Evolutionary conservation across 768 basidiomycete genomes (phyloP).

Genomic region (Amanita muscaria): DNA sequence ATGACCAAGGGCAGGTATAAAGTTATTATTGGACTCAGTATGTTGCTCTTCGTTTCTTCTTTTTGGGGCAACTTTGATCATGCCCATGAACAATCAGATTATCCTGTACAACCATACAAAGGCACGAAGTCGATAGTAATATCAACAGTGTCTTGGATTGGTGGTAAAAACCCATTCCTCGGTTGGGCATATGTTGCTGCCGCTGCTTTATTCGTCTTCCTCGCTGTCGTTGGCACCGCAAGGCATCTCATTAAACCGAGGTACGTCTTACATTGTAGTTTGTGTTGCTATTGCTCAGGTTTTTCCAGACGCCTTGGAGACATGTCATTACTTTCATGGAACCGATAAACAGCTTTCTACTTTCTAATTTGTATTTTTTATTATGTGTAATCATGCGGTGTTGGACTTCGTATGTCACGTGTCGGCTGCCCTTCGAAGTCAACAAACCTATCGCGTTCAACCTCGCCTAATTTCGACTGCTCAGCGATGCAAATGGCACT

Average conservation of each 20-base stretch:
- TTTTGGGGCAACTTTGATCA: no score
- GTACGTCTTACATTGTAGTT: slow-evolving; percentile 27
- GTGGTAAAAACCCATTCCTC: slow-evolving; percentile 96
- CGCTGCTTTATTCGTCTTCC: slow-evolving; percentile 75
- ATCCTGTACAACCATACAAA: slow-evolving; percentile 81
- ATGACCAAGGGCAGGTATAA: slow-evolving; percentile 70
- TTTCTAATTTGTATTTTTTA: neutral
- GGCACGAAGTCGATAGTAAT: slow-evolving; percentile 97
- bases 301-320: slow-evolving; percentile 66
- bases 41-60: slow-evolving; percentile 23
- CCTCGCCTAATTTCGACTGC: slow-evolving; percentile 35
- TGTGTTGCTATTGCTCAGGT: slow-evolving; percentile 6
- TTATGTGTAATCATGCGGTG: neutral
- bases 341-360: slow-evolving; percentile 32
- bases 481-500: slow-evolving; percentile 72
- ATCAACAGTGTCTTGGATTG: slow-evolving; percentile 97
- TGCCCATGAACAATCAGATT: no score
- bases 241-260: slow-evolving; percentile 91
- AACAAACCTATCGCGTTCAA: slow-evolving; percentile 31
- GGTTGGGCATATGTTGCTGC: slow-evolving; percentile 97
- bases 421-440: no score
- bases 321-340: slow-evolving; percentile 84
- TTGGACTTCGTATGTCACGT: no score
- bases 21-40: slow-evolving; percentile 75
- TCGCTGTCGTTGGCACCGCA: slow-evolving; percentile 83